Evolutionary conservation across 2,329 filamentous ascomycete genomes (phyloP).

Genomic region (Clonostachys rosea): DNA sequence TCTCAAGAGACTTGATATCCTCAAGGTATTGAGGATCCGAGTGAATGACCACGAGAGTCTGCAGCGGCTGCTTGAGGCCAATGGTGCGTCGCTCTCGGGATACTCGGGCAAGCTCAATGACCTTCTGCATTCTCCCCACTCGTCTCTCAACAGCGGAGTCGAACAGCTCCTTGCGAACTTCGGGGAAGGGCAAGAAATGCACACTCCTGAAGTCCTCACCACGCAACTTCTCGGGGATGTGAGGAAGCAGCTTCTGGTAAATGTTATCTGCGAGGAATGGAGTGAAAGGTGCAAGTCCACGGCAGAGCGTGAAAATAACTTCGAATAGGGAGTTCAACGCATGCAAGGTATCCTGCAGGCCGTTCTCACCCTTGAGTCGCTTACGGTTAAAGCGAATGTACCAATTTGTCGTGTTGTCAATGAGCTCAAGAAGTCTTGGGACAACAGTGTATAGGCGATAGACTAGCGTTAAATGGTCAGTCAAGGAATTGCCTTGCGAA

Average conservation of each 20-base stretch:
- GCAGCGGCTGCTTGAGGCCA: conserved; percentile 85
- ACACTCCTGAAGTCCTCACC: conserved; percentile 78
- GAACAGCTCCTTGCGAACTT: conserved; percentile 84
- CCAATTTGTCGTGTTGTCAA: conserved; percentile 98
- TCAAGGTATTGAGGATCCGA: conserved; percentile 77
- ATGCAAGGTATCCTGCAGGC: conserved; percentile 79
- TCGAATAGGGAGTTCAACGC: conserved; percentile 94
- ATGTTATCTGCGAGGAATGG: conserved; percentile 96
- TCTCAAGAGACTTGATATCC: conserved; percentile 78
- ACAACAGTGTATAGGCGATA: conserved; percentile 90
- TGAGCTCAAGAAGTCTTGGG: conserved; percentile 73
- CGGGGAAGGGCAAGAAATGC: conserved; percentile 88
- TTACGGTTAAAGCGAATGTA: conserved; percentile 94
- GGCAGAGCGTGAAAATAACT: conserved; percentile 82
- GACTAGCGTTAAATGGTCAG: conserved; percentile 23
- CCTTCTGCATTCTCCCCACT: conserved; percentile 87
- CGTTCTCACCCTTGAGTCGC: conserved; percentile 85
- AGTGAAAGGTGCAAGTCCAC: conserved; percentile 88
- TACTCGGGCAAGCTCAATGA: conserved; percentile 86
- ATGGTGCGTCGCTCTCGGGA: conserved; percentile 82
- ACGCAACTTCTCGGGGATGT: conserved; percentile 68
- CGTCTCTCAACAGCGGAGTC: conserved; percentile 81
- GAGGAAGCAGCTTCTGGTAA: conserved; percentile 75
- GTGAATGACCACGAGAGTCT: conserved; percentile 85
- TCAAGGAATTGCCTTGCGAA: not conserved